Percentiles rank a stretch among this genome's conserved stretches.
phyloP scores from a whole-genome alignment of 495 filamentous ascomycete genomes.

The Daldinia childiae region DNA sequence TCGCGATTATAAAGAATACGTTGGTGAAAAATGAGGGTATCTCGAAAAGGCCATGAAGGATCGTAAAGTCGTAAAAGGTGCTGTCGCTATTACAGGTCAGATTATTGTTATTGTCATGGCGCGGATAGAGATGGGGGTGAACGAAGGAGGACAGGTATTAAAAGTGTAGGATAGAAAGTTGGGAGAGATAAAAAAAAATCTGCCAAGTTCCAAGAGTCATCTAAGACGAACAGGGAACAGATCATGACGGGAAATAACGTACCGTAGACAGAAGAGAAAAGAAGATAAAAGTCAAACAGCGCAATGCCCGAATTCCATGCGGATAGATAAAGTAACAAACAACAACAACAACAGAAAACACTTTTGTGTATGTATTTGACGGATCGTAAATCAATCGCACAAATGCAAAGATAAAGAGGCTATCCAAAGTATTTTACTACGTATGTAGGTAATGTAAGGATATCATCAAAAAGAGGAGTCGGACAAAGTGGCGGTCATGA shows the following conservation, averaged over 20 bases:
- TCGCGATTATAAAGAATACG: slow-evolving; percentile 36
- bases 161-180: not conserved
- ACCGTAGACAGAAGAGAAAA: slow-evolving; percentile 20
- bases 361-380: slow-evolving; percentile 3
- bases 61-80: slow-evolving; percentile 45
- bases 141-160: not conserved
- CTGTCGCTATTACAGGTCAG: slow-evolving; percentile 21
- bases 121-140: not conserved
- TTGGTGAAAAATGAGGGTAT: slow-evolving; percentile 44
- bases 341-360: slow-evolving; percentile 1
- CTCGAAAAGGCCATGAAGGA: slow-evolving; percentile 51
- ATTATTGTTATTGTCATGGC: slow-evolving; percentile 2
- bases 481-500: slow-evolving; percentile 39
- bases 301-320: slow-evolving; percentile 28
- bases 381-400: slow-evolving; percentile 17
- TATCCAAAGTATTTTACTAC: too few relatives aligned
- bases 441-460: not conserved
- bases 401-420: slow-evolving; percentile 3
- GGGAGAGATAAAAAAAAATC: not conserved
- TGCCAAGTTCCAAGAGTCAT: slow-evolving; percentile 20
- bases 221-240: slow-evolving; percentile 19
- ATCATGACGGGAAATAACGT: slow-evolving; percentile 31
- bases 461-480: slow-evolving; percentile 4
- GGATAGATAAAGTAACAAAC: slow-evolving; percentile 26
- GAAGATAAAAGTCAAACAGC: slow-evolving; percentile 26